phyloP scores from a whole-genome alignment of 2,329 filamentous ascomycete species.

The Ophiostoma angusticollis region DNA sequence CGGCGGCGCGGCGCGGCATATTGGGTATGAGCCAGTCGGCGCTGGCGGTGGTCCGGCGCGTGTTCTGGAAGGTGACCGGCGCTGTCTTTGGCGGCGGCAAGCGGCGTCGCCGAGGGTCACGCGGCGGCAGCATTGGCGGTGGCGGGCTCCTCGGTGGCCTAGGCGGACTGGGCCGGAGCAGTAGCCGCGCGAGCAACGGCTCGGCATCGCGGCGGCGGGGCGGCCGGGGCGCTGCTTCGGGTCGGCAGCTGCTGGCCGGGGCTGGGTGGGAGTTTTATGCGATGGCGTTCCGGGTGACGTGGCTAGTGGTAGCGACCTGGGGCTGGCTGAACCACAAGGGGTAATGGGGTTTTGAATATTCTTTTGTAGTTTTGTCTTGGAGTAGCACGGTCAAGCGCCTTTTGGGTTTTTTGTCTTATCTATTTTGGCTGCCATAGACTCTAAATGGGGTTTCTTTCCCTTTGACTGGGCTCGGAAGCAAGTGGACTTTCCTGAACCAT shows the following conservation, averaged over 20 bases:
- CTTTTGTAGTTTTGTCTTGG: too few relatives aligned
- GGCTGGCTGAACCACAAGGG: slow-evolving; percentile 53
- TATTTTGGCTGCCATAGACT: too few relatives aligned
- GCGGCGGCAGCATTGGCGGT: not conserved
- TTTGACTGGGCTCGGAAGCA: too few relatives aligned
- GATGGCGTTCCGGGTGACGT: slow-evolving; percentile 48
- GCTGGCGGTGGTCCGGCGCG: not conserved
- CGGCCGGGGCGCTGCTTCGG: slow-evolving; percentile 20
- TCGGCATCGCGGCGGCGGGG: slow-evolving; percentile 24
- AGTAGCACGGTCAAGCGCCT: too few relatives aligned
- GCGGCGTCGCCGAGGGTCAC: slow-evolving; percentile 14
- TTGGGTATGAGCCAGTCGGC: slow-evolving; percentile 2
- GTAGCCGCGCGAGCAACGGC: not conserved
- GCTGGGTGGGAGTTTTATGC: slow-evolving; percentile 48
- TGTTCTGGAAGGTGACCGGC: slow-evolving; percentile 1
- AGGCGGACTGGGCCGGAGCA: slow-evolving; percentile 15
- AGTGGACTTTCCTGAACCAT: too few relatives aligned
- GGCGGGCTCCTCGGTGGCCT: not conserved
- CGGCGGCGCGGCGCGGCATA: slow-evolving; percentile 8
- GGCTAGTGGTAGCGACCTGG: slow-evolving; percentile 53
- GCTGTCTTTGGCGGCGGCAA: slow-evolving; percentile 13
- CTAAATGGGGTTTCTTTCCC: too few relatives aligned
- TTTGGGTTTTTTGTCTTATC: too few relatives aligned
- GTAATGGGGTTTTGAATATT: not conserved
- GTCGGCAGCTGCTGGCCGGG: not conserved